These are phyloP conservation scores for Cyclanthera cordifolia DNA, from an alignment of 306 rosid species.

Conservation along the genomic window DNA sequence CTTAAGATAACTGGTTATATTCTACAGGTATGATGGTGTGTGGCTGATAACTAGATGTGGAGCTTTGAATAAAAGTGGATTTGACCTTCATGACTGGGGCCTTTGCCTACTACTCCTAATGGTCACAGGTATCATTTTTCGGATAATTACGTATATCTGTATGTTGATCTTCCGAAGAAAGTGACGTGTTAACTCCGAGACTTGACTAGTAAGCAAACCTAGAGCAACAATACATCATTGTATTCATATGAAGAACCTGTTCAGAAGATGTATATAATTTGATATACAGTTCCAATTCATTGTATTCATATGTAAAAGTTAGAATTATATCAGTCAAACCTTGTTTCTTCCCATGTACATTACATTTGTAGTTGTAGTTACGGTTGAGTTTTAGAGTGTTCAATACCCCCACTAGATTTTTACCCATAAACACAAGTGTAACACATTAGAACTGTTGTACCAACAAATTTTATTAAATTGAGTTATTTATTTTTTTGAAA, in stretches of 20 bases:
- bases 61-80: constrained; percentile 39
- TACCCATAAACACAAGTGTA: neutral
- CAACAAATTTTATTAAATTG: too few relatives aligned
- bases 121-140: constrained; percentile 44
- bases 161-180: constrained; percentile 66
- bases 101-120: constrained; percentile 49
- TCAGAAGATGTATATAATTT: constrained; percentile 6
- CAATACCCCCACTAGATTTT: neutral
- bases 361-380: neutral
- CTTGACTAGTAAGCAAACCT: neutral
- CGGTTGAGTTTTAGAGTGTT: neutral
- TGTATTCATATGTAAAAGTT: neutral
- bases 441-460: too few relatives aligned
- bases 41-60: constrained; percentile 90
- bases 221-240: neutral
- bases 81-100: constrained; percentile 65
- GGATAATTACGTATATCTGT: constrained; percentile 46
- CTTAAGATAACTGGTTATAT: neutral
- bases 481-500: too few relatives aligned
- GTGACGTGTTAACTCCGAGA: constrained; percentile 21
- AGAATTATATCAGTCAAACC: neutral
- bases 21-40: constrained; percentile 71
- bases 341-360: neutral
- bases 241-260: too few relatives aligned
- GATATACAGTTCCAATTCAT: neutral